A percentile compares a stretch with the other conserved stretches of the same genome.
phyloP scores from a whole-genome alignment of 495 filamentous ascomycete species.

The Trichoderma gamsii region DNA sequence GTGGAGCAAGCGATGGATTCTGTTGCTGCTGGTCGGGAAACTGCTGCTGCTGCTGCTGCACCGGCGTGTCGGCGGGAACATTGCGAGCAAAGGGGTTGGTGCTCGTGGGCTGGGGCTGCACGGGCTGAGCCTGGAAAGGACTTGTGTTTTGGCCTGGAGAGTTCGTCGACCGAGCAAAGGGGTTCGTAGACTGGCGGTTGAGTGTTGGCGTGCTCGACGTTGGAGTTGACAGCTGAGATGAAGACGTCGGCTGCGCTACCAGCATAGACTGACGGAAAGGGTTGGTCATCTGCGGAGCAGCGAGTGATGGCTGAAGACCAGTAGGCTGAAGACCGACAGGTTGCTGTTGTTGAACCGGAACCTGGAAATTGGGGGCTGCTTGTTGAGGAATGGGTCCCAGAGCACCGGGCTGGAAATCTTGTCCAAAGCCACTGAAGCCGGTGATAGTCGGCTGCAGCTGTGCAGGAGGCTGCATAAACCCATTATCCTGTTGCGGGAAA shows the following conservation, averaged over 20 bases:
- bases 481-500: constrained; percentile 38
- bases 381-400: constrained; percentile 63
- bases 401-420: constrained; percentile 45
- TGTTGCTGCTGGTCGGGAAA: constrained; percentile 21
- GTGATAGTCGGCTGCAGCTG: constrained; percentile 60
- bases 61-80: constrained; percentile 32
- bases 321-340: constrained; percentile 1
- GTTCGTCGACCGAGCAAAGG: constrained; percentile 62
- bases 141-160: constrained; percentile 46
- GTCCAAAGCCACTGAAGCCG: constrained; percentile 80
- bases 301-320: constrained; percentile 21
- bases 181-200: constrained; percentile 72
- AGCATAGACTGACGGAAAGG: constrained; percentile 86
- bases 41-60: constrained; percentile 14
- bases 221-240: constrained; percentile 24
- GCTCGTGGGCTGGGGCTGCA: constrained; percentile 59
- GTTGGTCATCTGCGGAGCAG: constrained; percentile 55
- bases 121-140: constrained; percentile 39
- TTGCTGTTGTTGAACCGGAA: neutral
- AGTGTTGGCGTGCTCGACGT: constrained; percentile 26
- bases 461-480: constrained; percentile 33
- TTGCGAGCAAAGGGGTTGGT: constrained; percentile 66
- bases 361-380: constrained; percentile 46
- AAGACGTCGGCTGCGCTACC: constrained; percentile 44
- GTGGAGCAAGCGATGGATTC: constrained; percentile 45